Base-by-base conservation (phyloP, 768 basidiomycete genomes). In the Tricholoma sp. region DNA sequence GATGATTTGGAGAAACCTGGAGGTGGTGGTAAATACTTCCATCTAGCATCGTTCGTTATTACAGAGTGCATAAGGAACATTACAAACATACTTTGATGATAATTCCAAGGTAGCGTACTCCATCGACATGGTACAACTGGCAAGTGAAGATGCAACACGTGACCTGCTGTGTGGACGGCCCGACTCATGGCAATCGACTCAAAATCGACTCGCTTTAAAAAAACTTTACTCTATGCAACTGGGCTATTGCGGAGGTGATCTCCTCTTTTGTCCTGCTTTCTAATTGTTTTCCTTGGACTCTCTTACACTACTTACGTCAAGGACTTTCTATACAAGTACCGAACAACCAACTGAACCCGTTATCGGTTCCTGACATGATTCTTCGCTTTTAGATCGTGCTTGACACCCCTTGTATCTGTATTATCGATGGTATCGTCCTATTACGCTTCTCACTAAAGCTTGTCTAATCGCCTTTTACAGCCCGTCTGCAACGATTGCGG, bases 401-500 rank as follows among this genome's bases (percentile, higher is more conserved):
- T 50, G 47, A 31, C 16, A 18, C 27, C 8, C 2, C 4, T 32
- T 32, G 31, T 32, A 32, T 31, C 14, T 31, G 47, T 29, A 50
- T n/a, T 10, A 31, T 18, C 27, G 8, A 50, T 50, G 47, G 47
- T 50, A 50, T 12, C 5, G 18, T 21, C 12, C 7, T n/a, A 50
- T 11, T 16, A 18, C 29, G 10, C 47, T 18, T 10, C n/a, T 24
- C 12, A 1, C 3, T 5, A n/a, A n/a, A 29, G 19, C 29, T 14
- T 18, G 10, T 31, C 5, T 50, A 6, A 50, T 19, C 12, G 4
- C 18, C 8, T n/a, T n/a, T n/a, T 24, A 4, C 56, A 85, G 85
- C 79, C 84, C 18, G 76, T 82, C 45, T 91, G 89, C 70, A 83
- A 76, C 12, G 86, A 89, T 62, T 93, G 90, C 64, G 89, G 88